Conservation (phyloP, 495 filamentous ascomycete species). For the Aspergillus asperescens region DNA sequence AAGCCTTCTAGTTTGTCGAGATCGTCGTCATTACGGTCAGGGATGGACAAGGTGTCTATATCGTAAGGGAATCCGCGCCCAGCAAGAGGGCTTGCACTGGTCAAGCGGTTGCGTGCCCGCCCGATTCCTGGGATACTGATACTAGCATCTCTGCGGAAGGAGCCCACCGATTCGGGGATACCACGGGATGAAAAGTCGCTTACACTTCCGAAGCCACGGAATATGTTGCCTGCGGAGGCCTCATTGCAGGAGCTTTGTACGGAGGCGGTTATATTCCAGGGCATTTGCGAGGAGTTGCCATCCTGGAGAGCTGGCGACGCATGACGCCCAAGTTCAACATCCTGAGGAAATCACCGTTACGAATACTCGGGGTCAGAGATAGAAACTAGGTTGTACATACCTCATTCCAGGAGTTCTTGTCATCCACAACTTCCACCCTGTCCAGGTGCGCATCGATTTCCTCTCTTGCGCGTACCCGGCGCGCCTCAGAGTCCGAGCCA, state of each 20-base stretch:
- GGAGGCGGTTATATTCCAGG: constrained; percentile 65
- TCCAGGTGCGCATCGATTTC: constrained; percentile 39
- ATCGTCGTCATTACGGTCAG: constrained; percentile 32
- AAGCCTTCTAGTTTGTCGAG: constrained; percentile 38
- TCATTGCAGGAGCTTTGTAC: constrained; percentile 50
- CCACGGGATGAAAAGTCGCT: constrained; percentile 53
- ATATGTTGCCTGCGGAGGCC: constrained; percentile 30
- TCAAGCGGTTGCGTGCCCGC: constrained; percentile 44
- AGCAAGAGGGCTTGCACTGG: constrained; percentile 56
- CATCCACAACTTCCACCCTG: constrained; percentile 13
- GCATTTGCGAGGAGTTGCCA: constrained; percentile 56
- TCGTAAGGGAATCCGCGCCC: constrained; percentile 45
- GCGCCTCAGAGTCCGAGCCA: constrained; percentile 28
- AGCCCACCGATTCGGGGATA: constrained; percentile 18
- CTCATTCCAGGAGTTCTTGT: constrained; percentile 11
- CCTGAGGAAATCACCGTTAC: constrained; percentile 25
- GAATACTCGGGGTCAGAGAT: neutral
- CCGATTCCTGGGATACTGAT: constrained; percentile 13
- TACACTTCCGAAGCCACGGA: constrained; percentile 45
- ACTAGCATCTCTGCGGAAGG: constrained; percentile 3
- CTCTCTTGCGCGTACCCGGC: constrained; percentile 42
- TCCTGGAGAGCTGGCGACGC: constrained; percentile 53
- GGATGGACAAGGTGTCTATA: constrained; percentile 31
- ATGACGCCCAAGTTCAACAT: constrained; percentile 57
- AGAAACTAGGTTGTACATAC: neutral